Conservation (phyloP, 2,329 filamentous ascomycete species). For the Penicillium sp. region DNA sequence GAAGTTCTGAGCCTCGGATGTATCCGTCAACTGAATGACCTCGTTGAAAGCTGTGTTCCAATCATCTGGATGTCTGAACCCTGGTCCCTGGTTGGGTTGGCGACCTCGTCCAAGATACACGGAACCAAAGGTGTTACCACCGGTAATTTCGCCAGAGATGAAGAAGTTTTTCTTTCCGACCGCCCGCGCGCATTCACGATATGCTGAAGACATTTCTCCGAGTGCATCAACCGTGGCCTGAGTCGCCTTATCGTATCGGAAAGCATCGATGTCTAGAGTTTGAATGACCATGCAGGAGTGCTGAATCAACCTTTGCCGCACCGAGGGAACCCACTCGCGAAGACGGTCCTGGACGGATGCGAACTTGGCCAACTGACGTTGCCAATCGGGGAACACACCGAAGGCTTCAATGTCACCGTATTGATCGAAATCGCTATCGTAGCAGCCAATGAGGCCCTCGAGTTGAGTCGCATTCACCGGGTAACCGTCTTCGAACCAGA, state of each 20-base stretch:
- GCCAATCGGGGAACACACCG: constrained; percentile 57
- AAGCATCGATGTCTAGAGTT: constrained; percentile 59
- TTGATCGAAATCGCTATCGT: constrained; percentile 59
- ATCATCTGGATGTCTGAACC: not conserved
- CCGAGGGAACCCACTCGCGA: constrained; percentile 56
- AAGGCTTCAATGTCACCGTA: constrained; percentile 60
- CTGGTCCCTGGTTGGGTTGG: constrained; percentile 47
- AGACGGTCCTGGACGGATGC: constrained; percentile 62
- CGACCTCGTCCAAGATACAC: constrained; percentile 58
- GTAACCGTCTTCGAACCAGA: constrained; percentile 55
- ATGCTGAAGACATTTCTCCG: constrained; percentile 52
- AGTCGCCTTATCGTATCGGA: constrained; percentile 61
- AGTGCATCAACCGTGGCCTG: constrained; percentile 58
- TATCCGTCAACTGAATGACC: constrained; percentile 47
- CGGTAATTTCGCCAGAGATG: constrained; percentile 58
- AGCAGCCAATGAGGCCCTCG: constrained; percentile 49
- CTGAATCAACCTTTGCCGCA: constrained; percentile 53
- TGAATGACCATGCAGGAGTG: constrained; percentile 59
- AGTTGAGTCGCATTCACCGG: constrained; percentile 45
- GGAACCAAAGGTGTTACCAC: constrained; percentile 55
- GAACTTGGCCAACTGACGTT: constrained; percentile 60
- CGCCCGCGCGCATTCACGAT: constrained; percentile 51
- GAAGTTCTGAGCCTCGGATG: constrained; percentile 41
- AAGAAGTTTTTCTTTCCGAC: constrained; percentile 60
- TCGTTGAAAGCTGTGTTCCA: constrained; percentile 31